Conservation (phyloP, 176 grass and related monocot species). For the Aegilops longissima region DNA sequence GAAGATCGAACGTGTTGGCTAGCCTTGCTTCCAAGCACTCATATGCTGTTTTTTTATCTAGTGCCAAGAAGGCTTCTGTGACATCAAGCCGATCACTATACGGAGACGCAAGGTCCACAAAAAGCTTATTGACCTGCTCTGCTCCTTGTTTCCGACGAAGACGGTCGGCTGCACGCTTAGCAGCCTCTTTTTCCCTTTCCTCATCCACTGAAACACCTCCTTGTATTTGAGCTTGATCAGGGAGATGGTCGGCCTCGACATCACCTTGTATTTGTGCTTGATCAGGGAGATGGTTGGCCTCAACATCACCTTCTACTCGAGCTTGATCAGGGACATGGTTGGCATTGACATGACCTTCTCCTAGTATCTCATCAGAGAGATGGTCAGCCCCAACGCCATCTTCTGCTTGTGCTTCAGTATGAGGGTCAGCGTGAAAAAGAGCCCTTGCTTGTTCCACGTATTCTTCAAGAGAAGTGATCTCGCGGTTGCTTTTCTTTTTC, state of each 20-base stretch:
- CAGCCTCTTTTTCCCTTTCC: too few relatives aligned
- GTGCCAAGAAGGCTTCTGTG: not conserved
- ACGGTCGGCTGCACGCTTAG: too few relatives aligned
- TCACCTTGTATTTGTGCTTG: not conserved
- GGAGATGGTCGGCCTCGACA: not conserved
- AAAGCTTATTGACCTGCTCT: not conserved
- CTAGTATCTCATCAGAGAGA: not conserved
- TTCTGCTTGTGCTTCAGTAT: not conserved
- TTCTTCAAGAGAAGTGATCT: not conserved
- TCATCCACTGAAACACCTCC: not conserved
- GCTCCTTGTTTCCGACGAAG: too few relatives aligned
- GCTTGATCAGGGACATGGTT: not conserved
- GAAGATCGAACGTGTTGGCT: not conserved
- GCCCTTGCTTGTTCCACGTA: not conserved
- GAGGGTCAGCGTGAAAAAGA: too few relatives aligned
- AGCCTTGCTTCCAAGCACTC: rapidly evolving
- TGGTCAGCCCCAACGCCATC: rapidly evolving
- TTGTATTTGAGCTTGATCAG: not conserved
- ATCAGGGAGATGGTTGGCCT: not conserved
- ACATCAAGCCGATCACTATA: rapidly evolving
- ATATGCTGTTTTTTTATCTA: not conserved
- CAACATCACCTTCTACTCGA: not conserved
- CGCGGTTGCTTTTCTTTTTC: not conserved
- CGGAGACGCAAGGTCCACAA: not conserved
- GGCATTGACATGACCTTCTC: not conserved